These are phyloP conservation scores for Tylopilus vinaceipallidus DNA, from an alignment of 768 basidiomycete species.

Conservation along the genomic window DNA sequence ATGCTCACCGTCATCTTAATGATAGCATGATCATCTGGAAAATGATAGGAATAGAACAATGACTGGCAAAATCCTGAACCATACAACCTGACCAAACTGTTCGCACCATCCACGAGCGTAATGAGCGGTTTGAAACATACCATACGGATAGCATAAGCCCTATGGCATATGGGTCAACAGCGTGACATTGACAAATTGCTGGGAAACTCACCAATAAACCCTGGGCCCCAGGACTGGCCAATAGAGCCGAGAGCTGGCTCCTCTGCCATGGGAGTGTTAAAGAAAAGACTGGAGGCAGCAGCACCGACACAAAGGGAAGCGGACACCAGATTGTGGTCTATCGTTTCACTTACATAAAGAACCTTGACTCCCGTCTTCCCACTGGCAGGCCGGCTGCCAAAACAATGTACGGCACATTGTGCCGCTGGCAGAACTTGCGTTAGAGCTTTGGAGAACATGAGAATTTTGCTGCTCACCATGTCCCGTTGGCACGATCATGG, in stretches of 20 bases:
- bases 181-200: background rate
- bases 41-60: conserved; percentile 5
- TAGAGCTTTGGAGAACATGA: background rate
- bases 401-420: background rate
- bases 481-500: too few species aligned
- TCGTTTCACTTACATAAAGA: background rate
- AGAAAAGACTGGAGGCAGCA: background rate
- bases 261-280: background rate
- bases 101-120: background rate
- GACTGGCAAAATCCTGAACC: conserved; percentile 6
- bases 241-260: background rate
- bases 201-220: conserved; percentile 3
- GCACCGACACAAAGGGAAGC: background rate
- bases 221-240: conserved; percentile 1
- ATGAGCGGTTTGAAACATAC: background rate
- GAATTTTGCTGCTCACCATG: too few species aligned
- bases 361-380: background rate
- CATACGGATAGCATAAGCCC: background rate
- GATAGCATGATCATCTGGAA: background rate
- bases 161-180: background rate
- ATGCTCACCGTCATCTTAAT: conserved; percentile 3
- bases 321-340: background rate
- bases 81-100: background rate
- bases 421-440: too few species aligned
- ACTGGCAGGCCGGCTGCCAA: background rate